Evolutionary conservation across 176 grass and related monocot species (phyloP).

Genomic region (Hyparrhenia diplandra): DNA sequence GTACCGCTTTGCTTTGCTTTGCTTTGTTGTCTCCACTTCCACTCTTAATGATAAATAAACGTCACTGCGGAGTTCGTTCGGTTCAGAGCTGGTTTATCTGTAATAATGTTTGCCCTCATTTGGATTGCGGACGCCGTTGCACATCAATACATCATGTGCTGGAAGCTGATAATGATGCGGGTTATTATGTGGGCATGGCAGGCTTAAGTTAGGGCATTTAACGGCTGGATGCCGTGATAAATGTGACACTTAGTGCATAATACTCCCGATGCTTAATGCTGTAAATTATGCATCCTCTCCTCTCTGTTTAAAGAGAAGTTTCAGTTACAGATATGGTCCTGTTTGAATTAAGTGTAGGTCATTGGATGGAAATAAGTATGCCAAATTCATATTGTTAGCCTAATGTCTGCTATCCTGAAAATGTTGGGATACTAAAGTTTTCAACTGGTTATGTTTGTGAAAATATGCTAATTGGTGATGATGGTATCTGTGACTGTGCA

Average conservation of each 20-base stretch:
- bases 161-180: not conserved
- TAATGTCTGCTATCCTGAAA: not conserved
- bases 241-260: not conserved
- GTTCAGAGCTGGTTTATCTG: not conserved
- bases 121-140: not conserved
- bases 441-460: not conserved
- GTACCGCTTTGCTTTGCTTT: not conserved
- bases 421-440: not conserved
- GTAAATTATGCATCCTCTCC: not conserved
- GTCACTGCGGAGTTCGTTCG: not conserved
- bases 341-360: not conserved
- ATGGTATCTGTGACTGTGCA: not conserved
- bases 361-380: not conserved
- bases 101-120: not conserved
- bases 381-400: not conserved
- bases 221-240: not conserved
- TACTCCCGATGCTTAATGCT: not conserved
- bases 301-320: not conserved
- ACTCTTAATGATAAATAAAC: not conserved
- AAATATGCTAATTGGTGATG: not conserved
- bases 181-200: not conserved
- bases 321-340: not conserved
- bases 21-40: not conserved
- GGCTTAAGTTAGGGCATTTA: not conserved
- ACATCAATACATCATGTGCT: not conserved